Evolutionary conservation across 2,329 filamentous ascomycete species (phyloP), one percentile per base, ranked within the genome.

Genomic region (Cytospora mali): DNA sequence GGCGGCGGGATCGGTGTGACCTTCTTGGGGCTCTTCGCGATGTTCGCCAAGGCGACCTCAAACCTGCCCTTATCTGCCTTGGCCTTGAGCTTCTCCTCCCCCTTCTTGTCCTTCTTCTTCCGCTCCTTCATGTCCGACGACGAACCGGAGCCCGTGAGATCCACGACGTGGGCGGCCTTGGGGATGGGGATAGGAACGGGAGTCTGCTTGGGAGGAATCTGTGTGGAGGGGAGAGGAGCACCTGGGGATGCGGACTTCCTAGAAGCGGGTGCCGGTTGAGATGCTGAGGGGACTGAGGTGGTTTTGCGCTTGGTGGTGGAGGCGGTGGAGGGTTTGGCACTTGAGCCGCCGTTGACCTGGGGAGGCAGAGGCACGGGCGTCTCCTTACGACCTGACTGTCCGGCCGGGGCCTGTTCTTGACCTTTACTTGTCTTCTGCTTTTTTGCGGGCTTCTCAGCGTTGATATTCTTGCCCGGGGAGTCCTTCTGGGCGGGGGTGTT

Each of bases 281-380:
- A 51, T 2, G 56, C 64, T 62, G 70, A 68, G 61, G 67, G 53
- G 31, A 58, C 28, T 5, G 64, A 28, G 46, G 25, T 23, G 29
- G 55, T 31, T 33, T 29, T 57, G 46, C 23, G 27, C 35, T 33
- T 53, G 53, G 48, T 51, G 48, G 14, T 23, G 1, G 18, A 54
- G 49, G 28, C 4, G 6, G 6, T 27, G n/a, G n/a, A n/a, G n/a
- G n/a, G n/a, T 14, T 25, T 13, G 39, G 27, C 16, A 42, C 52
- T 50, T 23, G 39, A 50, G 9, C 42, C 39, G 25, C 18, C 11
- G 25, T 23, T 51, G 29, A 29, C 9, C 29, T 35, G 61, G 5
- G 42, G 39, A 52, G 64, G 65, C 9, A 67, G n/a, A 25, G 66
- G 66, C 4, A 67, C 53, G 4, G 66, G 66, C 2, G 66, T 67